Base-by-base conservation (phyloP, 2,329 filamentous ascomycete species). In the Balansia obtecta region DNA sequence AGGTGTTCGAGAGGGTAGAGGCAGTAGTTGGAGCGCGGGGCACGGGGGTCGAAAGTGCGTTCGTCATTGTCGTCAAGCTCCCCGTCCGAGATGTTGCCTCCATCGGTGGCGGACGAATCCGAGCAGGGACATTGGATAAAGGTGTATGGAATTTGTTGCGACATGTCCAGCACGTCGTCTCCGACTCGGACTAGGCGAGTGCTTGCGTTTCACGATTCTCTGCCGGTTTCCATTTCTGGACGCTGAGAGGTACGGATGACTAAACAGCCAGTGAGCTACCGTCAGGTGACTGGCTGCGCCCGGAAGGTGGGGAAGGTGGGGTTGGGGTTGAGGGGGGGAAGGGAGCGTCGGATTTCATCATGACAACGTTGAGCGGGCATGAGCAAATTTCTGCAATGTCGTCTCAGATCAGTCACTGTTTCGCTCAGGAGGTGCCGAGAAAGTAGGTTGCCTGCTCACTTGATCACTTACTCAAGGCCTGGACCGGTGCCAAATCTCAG, bases 1-100 rank as follows among this genome's bases (percentile, higher is more conserved):
- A 98, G 79, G 63, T 96, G 84, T 62, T 97, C 91, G 43, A 96
- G 82, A 1, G 93, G 91, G 63, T 91, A 96, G 33, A 98, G 75
- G 57, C 88, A 90, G 73, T 88, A 97, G 65, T 89, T 93, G 52
- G 93, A 86, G 38, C 90, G 83, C 15, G 86, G 80, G 53, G 84
- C 83, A 59, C 86, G 82, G 2, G 93, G 89, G 63, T 98, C 86
- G 66, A 98, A 95, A 4, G 87, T 85, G 54, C 77, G 75, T 52
- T 88, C 86, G 56, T 88, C 85, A 52, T 86, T 82, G 47, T 88
- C 82, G 30, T 77, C 65, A 48, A 67, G 68, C 40, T 66, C 59
- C 38, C 59, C 56, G 38, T 56, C 55, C 6, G 64, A 58, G 10
- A 55, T 56, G 38, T 64, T 63, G 43, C 65, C 63, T 48, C 64